phyloP scores from a whole-genome alignment of 2,329 filamentous ascomycete species.

The Fusarium fracticaudum region DNA sequence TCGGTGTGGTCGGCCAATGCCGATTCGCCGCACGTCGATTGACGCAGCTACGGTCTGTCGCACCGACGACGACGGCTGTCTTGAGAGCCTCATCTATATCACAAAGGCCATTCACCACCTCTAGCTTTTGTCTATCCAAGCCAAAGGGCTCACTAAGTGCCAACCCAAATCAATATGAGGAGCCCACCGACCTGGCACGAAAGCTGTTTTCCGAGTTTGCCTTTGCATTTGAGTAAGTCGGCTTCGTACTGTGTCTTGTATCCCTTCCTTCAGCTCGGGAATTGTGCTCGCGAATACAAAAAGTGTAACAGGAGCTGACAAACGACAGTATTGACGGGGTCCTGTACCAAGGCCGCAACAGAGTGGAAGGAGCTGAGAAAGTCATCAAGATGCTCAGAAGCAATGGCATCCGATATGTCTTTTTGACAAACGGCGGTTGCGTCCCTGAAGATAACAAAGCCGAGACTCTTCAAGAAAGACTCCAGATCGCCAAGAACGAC shows the following conservation, averaged over 20 bases:
- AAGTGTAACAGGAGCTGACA: slow-evolving; percentile 7
- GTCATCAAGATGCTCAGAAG: slow-evolving; percentile 77
- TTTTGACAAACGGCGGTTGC: slow-evolving; percentile 95
- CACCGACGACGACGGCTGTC: slow-evolving; percentile 14
- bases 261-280: no score
- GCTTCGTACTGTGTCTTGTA: not conserved
- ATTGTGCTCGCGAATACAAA: not conserved
- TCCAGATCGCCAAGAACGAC: slow-evolving; percentile 46
- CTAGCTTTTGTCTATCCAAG: slow-evolving; percentile 28
- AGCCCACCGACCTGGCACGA: slow-evolving; percentile 33
- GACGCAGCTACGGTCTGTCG: slow-evolving; percentile 25
- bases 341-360: slow-evolving; percentile 82
- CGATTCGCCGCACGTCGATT: slow-evolving; percentile 38
- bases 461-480: slow-evolving; percentile 47
- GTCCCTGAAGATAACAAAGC: slow-evolving; percentile 70
- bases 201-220: slow-evolving; percentile 47
- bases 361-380: slow-evolving; percentile 80
- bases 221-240: slow-evolving; percentile 51
- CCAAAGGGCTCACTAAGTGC: slow-evolving; percentile 34
- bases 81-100: slow-evolving; percentile 4
- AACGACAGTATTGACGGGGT: slow-evolving; percentile 82
- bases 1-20: slow-evolving; percentile 40
- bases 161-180: slow-evolving; percentile 31
- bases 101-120: slow-evolving; percentile 23
- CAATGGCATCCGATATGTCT: slow-evolving; percentile 86